Evolutionary conservation across 2,329 filamentous ascomycete species (phyloP).

Genomic region (Penicillium hordei): DNA sequence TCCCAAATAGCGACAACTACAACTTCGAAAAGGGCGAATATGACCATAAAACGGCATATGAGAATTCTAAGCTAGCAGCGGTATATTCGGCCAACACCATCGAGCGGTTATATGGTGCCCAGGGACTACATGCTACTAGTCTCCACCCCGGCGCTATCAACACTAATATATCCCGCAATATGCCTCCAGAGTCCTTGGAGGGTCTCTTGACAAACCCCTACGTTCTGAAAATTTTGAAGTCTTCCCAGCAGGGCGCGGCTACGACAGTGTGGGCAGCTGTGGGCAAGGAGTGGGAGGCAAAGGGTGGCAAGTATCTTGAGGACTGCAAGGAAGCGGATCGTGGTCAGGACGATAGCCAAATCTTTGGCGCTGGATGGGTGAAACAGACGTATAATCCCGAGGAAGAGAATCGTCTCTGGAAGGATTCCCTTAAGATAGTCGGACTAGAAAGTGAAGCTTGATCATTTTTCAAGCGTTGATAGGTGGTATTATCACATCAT

Average conservation of each 20-base stretch:
- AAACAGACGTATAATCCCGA: conserved; percentile 3
- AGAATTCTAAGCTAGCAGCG: no score
- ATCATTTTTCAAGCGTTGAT: neutral
- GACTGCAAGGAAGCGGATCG: conserved; percentile 22
- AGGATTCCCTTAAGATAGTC: neutral
- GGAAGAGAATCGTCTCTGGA: conserved; percentile 1
- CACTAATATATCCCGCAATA: no score
- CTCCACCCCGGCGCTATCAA: no score
- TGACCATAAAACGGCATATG: no score
- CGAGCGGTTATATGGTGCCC: no score
- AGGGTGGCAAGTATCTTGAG: conserved; percentile 37
- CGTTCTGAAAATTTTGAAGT: conserved; percentile 29
- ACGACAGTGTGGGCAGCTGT: conserved; percentile 39
- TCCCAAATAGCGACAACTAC: no score
- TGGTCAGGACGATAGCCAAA: conserved; percentile 4
- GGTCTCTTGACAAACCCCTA: no score
- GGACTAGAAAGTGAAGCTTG: neutral
- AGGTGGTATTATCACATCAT: neutral
- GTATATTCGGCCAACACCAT: no score
- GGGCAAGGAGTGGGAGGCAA: conserved; percentile 31
- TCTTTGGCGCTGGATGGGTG: conserved; percentile 3
- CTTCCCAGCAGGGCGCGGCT: conserved; percentile 40
- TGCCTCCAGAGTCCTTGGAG: no score
- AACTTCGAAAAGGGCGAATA: no score
- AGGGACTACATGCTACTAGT: no score